Evolutionary conservation across 2,329 filamentous ascomycete species (phyloP).

Genomic region (Xylariomycetidae sp.): DNA sequence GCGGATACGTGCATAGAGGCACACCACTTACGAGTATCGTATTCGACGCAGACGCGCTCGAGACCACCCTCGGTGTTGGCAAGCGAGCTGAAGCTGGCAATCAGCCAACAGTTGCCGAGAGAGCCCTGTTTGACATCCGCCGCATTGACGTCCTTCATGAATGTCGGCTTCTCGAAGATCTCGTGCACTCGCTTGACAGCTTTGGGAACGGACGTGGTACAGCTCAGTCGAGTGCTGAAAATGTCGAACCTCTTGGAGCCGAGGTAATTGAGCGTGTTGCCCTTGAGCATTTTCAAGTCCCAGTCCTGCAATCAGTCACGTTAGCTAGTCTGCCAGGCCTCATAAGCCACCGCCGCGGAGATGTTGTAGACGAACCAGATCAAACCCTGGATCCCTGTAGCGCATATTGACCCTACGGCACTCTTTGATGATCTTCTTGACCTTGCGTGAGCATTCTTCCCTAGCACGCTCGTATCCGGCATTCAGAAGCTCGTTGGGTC

Average conservation of each 20-base stretch:
- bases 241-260: slow-evolving; percentile 49
- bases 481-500: slow-evolving; percentile 55
- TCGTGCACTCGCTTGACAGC: slow-evolving; percentile 72
- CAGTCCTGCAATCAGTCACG: slow-evolving; percentile 48
- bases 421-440: slow-evolving; percentile 55
- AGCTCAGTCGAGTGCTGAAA: slow-evolving; percentile 36
- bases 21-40: slow-evolving; percentile 56
- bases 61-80: slow-evolving; percentile 69
- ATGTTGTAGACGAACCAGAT: slow-evolving; percentile 52
- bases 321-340: no score
- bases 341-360: no score
- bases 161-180: slow-evolving; percentile 70
- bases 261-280: slow-evolving; percentile 50
- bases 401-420: slow-evolving; percentile 74
- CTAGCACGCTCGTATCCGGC: slow-evolving; percentile 60
- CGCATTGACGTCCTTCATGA: slow-evolving; percentile 60
- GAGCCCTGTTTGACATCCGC: slow-evolving; percentile 74
- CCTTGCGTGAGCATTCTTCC: slow-evolving; percentile 60
- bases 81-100: slow-evolving; percentile 72
- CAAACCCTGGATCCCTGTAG: slow-evolving; percentile 64
- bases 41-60: slow-evolving; percentile 69
- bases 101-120: slow-evolving; percentile 79
- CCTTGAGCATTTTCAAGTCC: slow-evolving; percentile 63
- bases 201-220: slow-evolving; percentile 55
- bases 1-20: no score